These are phyloP conservation scores for Nemania sp. DNA, from an alignment of 2,329 filamentous ascomycete genomes.

Conservation along the genomic window DNA sequence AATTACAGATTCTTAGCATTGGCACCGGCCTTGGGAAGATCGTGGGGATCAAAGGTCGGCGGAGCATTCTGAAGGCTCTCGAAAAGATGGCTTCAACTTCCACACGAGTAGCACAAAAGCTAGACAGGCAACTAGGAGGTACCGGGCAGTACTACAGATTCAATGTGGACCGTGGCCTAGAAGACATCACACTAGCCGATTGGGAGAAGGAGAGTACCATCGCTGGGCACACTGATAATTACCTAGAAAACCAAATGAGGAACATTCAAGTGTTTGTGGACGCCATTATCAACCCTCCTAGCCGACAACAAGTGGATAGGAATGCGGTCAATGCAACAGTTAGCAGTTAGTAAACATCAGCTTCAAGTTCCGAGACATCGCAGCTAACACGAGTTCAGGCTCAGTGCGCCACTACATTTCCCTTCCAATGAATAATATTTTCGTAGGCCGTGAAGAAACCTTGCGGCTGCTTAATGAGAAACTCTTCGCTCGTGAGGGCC, in stretches of 20 bases:
- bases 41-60: conserved; percentile 22
- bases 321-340: neutral
- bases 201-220: conserved; percentile 31
- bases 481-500: conserved; percentile 11
- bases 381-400: neutral
- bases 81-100: conserved; percentile 24
- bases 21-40: conserved; percentile 34
- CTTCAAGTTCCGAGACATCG: neutral
- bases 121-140: conserved; percentile 24
- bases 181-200: conserved; percentile 33
- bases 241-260: neutral
- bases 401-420: neutral
- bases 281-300: neutral
- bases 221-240: conserved; percentile 18
- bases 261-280: conserved; percentile 6
- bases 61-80: conserved; percentile 29
- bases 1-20: conserved; percentile 32
- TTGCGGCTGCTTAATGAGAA: conserved; percentile 17
- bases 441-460: conserved; percentile 2
- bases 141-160: conserved; percentile 33
- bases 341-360: conserved; percentile 2
- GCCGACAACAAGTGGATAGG: neutral
- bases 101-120: conserved; percentile 24
- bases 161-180: conserved; percentile 36
- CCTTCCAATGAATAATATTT: neutral